Conservation (phyloP, 495 filamentous ascomycete species). For the Pseudomonodictys pantanalensis region DNA sequence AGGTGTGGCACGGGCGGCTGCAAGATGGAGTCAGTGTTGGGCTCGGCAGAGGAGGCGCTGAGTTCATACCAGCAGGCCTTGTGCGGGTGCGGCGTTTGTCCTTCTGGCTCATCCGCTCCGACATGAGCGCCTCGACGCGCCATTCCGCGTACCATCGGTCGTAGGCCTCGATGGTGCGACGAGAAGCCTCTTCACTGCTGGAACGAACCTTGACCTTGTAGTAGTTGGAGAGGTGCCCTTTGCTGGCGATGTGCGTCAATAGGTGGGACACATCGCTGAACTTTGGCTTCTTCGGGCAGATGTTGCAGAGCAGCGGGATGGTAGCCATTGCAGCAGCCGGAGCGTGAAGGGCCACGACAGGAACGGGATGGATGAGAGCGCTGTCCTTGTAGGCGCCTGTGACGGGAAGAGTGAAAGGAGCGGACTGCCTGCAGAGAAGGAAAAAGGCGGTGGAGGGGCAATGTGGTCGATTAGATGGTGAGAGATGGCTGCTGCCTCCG, state of each 20-base stretch:
- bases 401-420: slow-evolving; percentile 30
- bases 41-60: not conserved
- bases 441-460: slow-evolving; percentile 18
- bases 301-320: slow-evolving; percentile 69
- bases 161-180: slow-evolving; percentile 55
- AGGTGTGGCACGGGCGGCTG: slow-evolving; percentile 9
- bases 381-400: slow-evolving; percentile 18
- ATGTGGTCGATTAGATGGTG: slow-evolving; percentile 1
- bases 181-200: slow-evolving; percentile 52
- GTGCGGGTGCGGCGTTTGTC: slow-evolving; percentile 52
- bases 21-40: slow-evolving; percentile 4
- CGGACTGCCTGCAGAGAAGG: slow-evolving; percentile 29
- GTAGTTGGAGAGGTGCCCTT: slow-evolving; percentile 72
- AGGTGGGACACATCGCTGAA: slow-evolving; percentile 90
- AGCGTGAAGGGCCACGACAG: slow-evolving; percentile 7
- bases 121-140: slow-evolving; percentile 63
- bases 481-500: not conserved
- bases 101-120: slow-evolving; percentile 68
- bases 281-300: slow-evolving; percentile 70
- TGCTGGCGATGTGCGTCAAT: slow-evolving; percentile 82
- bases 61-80: slow-evolving; percentile 27
- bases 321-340: slow-evolving; percentile 29
- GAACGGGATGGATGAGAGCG: slow-evolving; percentile 26
- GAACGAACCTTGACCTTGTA: slow-evolving; percentile 69
- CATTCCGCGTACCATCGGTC: slow-evolving; percentile 67